Evolutionary conservation across 2,329 filamentous ascomycete genomes (phyloP), one percentile per base, ranked within the genome.

Genomic region (Pyrenochaeta sp.): DNA sequence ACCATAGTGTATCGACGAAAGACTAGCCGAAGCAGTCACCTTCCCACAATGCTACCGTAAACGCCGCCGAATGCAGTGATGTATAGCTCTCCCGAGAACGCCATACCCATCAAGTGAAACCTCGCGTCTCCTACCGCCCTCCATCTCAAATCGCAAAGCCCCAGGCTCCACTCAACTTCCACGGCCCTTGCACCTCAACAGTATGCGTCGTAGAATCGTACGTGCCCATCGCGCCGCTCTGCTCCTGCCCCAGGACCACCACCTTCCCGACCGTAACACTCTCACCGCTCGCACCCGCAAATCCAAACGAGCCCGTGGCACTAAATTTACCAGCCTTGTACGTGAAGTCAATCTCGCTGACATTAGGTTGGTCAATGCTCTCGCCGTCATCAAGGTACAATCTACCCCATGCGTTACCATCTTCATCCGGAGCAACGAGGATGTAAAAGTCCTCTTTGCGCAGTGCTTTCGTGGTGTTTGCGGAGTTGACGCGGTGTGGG

Each of bases 351-450:
- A 93, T 81, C 54, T 85, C 79, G 6, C 83, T 86, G n/a, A 82
- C 85, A 0, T 67, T 73, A 2, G 77, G 61, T 75, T 91, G 90
- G 57, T 85, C 79, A 49, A 93, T 67, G 27, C 84, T 88, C 57
- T 88, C 87, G 8, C 92, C 92, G 59, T 96, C 91, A 65, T 95
- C 92, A 5, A 95, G 78, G 73, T 93, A 95, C 55, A 95, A 80
- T 50, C 82, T 81, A 0, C 92, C 92, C 1, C 72, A 75, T 0
- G 92, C 92, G 6, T 79, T 85, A 2, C 89, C 90, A 50, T 89
- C 79, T 0, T 73, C 69, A 5, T 84, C 86, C 0, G 90, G 83
- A 0, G 91, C 89, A 44, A 96, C 83, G 36, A 94, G 69, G 50
- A 96, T 79, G 72, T 89, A 84, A 78, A 94, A 94, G 64, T 88